phyloP scores from a whole-genome alignment of 73 alveolate species.

The Tetrahymena malaccensis region DNA sequence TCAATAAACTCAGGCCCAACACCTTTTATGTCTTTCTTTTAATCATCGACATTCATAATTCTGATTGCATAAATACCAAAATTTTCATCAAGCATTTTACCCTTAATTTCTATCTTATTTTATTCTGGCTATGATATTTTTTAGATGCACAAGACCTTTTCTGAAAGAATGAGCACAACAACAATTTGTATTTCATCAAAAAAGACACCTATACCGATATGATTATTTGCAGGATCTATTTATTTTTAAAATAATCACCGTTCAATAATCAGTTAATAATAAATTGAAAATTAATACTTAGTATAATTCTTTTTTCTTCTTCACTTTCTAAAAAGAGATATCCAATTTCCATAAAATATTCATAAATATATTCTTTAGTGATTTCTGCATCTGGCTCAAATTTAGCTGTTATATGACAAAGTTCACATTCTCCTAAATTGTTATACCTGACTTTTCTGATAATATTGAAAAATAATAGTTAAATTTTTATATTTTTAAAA shows the following conservation, averaged over 20 bases:
- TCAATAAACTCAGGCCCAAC: conserved; percentile 73
- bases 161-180: conserved; percentile 75
- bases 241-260: conserved; percentile 74
- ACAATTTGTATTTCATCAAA: conserved; percentile 76
- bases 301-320: conserved; percentile 7
- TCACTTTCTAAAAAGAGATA: conserved; percentile 31
- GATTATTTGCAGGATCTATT: conserved; percentile 70
- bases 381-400: conserved; percentile 24
- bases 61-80: conserved; percentile 95
- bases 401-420: conserved; percentile 16
- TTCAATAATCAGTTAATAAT: conserved; percentile 25
- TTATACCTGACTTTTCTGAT: conserved; percentile 5
- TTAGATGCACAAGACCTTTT: conserved; percentile 54
- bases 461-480: not conserved
- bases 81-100: conserved; percentile 80
- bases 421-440: conserved; percentile 8
- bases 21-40: conserved; percentile 64
- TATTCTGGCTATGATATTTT: conserved; percentile 69
- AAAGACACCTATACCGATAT: conserved; percentile 89
- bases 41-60: conserved; percentile 55
- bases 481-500: not conserved
- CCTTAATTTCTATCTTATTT: conserved; percentile 74
- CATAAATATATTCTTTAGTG: conserved; percentile 7
- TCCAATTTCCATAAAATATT: conserved; percentile 40
- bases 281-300: conserved; percentile 52